These are phyloP conservation scores for Santalum album DNA, from an alignment of 164 flowering plant genomes.

Conservation along the genomic window DNA sequence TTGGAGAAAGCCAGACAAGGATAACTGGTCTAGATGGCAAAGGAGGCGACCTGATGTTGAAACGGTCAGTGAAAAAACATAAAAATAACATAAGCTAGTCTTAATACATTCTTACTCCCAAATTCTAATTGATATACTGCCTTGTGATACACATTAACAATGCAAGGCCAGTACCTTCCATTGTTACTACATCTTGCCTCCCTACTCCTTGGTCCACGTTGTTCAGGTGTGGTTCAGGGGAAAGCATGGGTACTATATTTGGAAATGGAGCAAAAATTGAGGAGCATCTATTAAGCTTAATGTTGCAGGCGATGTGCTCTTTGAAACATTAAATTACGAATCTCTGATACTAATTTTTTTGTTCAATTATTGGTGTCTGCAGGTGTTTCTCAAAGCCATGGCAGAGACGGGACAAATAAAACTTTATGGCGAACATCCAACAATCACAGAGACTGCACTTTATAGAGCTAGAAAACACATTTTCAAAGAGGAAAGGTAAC, in stretches of 20 bases:
- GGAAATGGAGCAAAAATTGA: no score
- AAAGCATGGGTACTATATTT: no score
- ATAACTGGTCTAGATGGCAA: conserved; percentile 95
- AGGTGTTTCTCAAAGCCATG: conserved; percentile 97
- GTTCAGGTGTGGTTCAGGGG: no score
- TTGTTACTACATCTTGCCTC: no score
- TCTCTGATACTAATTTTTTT: neutral
- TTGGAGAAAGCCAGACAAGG: conserved; percentile 89
- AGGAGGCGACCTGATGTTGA: conserved; percentile 82
- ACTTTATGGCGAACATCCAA: conserved; percentile 88
- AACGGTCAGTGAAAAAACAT: conserved; percentile 46
- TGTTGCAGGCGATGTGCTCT: no score
- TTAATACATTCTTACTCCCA: neutral
- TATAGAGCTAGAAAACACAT: conserved; percentile 83
- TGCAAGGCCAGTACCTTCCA: no score
- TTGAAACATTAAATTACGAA: no score
- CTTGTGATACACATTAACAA: no score
- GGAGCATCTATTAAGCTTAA: no score
- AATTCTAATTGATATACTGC: neutral
- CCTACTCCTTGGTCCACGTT: no score
- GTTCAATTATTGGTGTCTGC: conserved; percentile 6
- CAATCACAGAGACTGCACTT: conserved; percentile 75
- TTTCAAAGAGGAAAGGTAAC: conserved; percentile 84
- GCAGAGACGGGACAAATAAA: conserved; percentile 88
- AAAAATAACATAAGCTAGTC: neutral